Conservation (phyloP, 495 filamentous ascomycete species). For the Acidiella bohemica region DNA sequence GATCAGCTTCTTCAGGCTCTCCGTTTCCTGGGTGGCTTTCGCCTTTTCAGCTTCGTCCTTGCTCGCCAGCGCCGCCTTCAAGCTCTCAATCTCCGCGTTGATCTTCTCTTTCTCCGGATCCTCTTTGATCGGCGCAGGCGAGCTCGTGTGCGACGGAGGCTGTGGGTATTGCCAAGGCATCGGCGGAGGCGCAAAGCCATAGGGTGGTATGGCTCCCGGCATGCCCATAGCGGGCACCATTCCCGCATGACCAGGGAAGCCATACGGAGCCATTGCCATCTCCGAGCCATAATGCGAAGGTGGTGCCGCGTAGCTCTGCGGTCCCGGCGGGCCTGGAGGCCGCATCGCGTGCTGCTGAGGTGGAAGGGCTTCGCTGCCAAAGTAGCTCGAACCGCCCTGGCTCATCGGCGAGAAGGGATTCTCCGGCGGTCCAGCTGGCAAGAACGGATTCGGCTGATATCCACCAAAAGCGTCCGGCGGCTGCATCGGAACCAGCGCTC, state of each 20-base stretch:
- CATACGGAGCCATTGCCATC: conserved; percentile 19
- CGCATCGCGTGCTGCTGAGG: conserved; percentile 9
- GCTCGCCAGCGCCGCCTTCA: conserved; percentile 9
- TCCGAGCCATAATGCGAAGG: conserved; percentile 16
- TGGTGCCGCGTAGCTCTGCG: conserved; percentile 16
- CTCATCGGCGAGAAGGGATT: conserved; percentile 26
- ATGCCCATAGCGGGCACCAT: conserved; percentile 16
- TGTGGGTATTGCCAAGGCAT: conserved; percentile 5
- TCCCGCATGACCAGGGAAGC: conserved; percentile 9
- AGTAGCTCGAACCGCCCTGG: conserved; percentile 13
- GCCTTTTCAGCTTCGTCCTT: conserved; percentile 14
- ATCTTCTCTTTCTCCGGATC: conserved; percentile 5
- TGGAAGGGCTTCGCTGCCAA: conserved; percentile 8
- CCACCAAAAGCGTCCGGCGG: conserved; percentile 24
- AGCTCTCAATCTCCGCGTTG: background rate
- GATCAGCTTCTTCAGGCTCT: conserved; percentile 26
- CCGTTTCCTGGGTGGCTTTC: conserved; percentile 21
- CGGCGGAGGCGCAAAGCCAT: conserved; percentile 10
- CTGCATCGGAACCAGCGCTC: conserved; percentile 23
- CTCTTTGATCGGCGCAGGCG: conserved; percentile 7
- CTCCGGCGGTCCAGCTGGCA: conserved; percentile 12
- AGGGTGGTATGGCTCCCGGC: conserved; percentile 18
- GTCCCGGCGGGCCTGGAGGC: conserved; percentile 9
- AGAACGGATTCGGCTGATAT: conserved; percentile 26
- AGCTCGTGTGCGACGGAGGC: background rate